Conservation (phyloP, 805 yeast species). For the Candida lessepsii region DNA sequence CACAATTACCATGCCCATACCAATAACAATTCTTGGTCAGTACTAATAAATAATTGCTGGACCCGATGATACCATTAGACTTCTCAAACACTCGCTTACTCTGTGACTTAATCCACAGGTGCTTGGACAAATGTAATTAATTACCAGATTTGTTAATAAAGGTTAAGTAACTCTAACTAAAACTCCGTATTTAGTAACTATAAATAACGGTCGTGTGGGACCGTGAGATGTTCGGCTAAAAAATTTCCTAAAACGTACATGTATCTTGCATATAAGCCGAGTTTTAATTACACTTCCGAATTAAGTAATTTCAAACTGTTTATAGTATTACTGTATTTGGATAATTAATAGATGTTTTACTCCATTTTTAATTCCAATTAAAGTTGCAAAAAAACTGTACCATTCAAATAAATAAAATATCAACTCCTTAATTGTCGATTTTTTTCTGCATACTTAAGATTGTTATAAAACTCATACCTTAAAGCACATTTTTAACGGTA, state of each 20-base stretch:
- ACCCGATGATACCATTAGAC: too few relatives aligned
- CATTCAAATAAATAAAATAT: conserved; percentile 5
- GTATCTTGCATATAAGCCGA: not conserved
- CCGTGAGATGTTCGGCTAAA: not conserved
- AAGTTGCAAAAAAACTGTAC: not conserved
- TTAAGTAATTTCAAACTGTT: conserved; percentile 1
- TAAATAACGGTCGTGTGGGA: not conserved
- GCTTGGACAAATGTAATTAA: too few relatives aligned
- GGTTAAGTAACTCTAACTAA: too few relatives aligned
- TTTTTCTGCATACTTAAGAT: conserved; percentile 1
- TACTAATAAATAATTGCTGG: too few relatives aligned
- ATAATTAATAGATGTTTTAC: conserved; percentile 3
- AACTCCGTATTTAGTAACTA: not conserved
- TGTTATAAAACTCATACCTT: conserved; percentile 1
- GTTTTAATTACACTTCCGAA: conserved; percentile 3
- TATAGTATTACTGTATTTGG: conserved; percentile 6
- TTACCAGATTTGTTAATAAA: not conserved
- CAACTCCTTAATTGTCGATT: conserved; percentile 5
- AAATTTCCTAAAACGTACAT: conserved; percentile 1
- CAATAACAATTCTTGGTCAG: too few relatives aligned
- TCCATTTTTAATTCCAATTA: conserved; percentile 7
- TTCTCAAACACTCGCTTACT: too few relatives aligned
- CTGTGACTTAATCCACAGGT: too few relatives aligned
- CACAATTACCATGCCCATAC: too few relatives aligned
- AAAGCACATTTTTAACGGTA: conserved; percentile 6